phyloP scores from a whole-genome alignment of 345 rosid species.

The Cardamine chenopodiifolia region DNA sequence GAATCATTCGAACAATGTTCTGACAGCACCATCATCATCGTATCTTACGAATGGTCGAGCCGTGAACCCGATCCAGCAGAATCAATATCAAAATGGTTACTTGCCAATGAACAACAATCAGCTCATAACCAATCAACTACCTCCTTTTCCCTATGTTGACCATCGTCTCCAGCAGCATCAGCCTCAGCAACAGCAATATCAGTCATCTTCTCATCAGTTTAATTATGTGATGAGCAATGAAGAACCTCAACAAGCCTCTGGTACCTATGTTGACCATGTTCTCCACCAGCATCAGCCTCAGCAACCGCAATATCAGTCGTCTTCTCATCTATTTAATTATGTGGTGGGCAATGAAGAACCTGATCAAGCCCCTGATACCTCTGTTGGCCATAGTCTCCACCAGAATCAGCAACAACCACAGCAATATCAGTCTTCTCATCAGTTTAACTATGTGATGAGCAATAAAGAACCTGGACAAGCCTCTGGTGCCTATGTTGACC shows the following conservation, averaged over 20 bases:
- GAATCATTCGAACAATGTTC: neutral
- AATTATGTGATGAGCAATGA: too few relatives aligned
- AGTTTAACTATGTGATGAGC: neutral
- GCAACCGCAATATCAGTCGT: neutral
- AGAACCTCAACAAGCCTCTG: too few relatives aligned
- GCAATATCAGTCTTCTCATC: neutral
- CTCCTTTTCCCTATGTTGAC: neutral
- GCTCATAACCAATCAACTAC: conserved; percentile 3
- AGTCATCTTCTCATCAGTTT: neutral
- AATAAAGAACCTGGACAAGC: neutral
- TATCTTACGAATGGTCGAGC: neutral
- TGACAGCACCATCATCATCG: neutral
- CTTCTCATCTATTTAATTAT: neutral
- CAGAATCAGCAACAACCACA: neutral
- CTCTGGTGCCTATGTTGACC: neutral
- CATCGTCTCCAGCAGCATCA: neutral
- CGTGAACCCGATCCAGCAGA: neutral
- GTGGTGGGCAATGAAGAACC: too few relatives aligned
- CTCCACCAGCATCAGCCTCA: neutral
- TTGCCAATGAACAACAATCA: conserved; percentile 9
- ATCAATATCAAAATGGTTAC: conserved; percentile 1
- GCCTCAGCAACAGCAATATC: neutral
- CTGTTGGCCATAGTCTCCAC: neutral
- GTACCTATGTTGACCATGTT: too few relatives aligned
- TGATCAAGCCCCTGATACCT: neutral